Evolutionary conservation across 2,329 filamentous ascomycete species (phyloP), one percentile per base, ranked within the genome.

Genomic region (Phialocephala sp.): DNA sequence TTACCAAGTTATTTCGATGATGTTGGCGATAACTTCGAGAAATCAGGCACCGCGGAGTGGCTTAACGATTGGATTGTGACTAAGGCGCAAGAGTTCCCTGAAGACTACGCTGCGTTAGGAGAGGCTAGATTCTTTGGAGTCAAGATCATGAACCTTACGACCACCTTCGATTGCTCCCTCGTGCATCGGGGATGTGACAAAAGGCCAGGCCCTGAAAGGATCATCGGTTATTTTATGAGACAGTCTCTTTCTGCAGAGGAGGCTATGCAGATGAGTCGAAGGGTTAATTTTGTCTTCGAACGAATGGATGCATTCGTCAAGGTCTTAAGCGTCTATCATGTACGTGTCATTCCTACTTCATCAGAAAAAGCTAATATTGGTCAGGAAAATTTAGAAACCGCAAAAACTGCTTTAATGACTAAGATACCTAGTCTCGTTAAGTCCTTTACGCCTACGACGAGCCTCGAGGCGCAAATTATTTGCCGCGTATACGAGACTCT

Each of bases 1-100:
- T 24, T 50, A n/a, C 45, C 45, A 50, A 50, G 20, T 24, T 50
- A 55, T 37, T 62, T 62, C 36, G 59, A 62, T 15, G 36, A 55
- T 20, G 20, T 22, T 9, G n/a, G 22, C 3, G 36, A 62, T n/a
- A 62, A 62, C 18, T 54, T 62, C 27, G 37, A 43, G 18, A 20
- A 57, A 11, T 54, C 52, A 20, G 52, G 39, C 18, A 27, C 55
- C 2, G 27, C 52, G 2, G n/a, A 56, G 22, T 62, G 60, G 60
- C 57, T 47, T 39, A 56, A 57, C 22, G 37, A 58, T 1, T 50
- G 55, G 24, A 47, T 62, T 4, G n/a, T 24, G 18, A 27, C 24
- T 11, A 62, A 45, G 18, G 37, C 37, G n/a, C 45, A 27, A 32
- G 18, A 56, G 22, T 20, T 56, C 32, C 52, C 60, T 8, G 52